Base-by-base conservation (phyloP, 163 green algal genomes). In the Prototheca cutis region DNA sequence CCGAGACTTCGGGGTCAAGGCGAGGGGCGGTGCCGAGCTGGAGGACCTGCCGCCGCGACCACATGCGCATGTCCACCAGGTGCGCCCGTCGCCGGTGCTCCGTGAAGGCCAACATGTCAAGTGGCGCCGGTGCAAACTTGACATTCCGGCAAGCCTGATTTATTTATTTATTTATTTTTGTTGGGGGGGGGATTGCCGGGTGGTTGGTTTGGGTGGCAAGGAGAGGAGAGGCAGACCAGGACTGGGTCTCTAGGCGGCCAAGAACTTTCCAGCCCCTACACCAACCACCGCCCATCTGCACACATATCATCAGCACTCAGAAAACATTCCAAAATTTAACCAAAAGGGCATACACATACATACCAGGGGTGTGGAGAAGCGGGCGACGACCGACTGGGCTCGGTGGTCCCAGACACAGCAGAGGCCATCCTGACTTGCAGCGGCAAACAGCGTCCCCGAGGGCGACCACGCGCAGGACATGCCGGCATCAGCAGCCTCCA, bases 391-490 rank as follows among this genome's bases (percentile, higher is more conserved):
- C 29, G 40, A 19, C n/a, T 48, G 40, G 7, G 36, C 62, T 24
- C 80, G 64, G 19, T 70, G 47, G 60, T 91, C 84, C 84, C 84
- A 91, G 10, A 88, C 72, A 6, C 58, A 60, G 10, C 71, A 47
- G 4, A 48, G 61, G 13, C 84, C 82, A 51, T 90, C 84, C 56
- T 91, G 84, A 47, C 54, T 72, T 31, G 61, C 80, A 6, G 78
- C 54, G 27, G 83, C 79, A 39, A 90, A 73, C 34, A 66, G 40
- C 33, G 57, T 70, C 24, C 78, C 80, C 39, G 53, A 53, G 4
- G 76, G 58, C 28, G 64, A 76, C 84, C 84, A 91, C 7, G 62
- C 71, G 71, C 80, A 88, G 61, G 71, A 78, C 80, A 91, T 90
- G 52, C 84, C 84, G 17, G 75, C 74, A 53, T 91, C 83, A 4